phyloP scores from a whole-genome alignment of 148 eudicot genomes.

The Suaeda aralocaspica region DNA sequence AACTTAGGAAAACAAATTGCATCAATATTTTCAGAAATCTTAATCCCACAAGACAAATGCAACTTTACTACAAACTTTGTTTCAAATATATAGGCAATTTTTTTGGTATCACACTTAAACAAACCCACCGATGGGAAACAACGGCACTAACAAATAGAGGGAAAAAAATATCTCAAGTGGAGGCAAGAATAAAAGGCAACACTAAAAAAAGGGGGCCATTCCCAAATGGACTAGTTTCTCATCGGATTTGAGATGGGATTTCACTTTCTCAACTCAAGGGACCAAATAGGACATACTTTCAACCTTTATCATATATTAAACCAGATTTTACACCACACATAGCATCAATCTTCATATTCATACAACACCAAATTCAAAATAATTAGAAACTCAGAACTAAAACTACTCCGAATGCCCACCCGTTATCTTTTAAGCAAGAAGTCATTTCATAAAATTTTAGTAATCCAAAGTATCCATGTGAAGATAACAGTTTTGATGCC shows the following conservation, averaged over 20 bases:
- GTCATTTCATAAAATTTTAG: neutral
- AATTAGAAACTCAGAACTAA: conserved; percentile 1
- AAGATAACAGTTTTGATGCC: no score
- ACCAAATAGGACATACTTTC: neutral
- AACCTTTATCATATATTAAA: neutral
- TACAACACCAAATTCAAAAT: neutral
- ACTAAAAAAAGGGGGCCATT: neutral
- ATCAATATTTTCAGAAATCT: no score
- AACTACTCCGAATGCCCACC: neutral
- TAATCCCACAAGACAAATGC: no score
- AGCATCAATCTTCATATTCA: neutral
- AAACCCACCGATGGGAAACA: no score
- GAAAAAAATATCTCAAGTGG: no score
- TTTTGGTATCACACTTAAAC: no score
- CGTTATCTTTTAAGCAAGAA: conserved; percentile 4
- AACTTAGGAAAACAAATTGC: no score
- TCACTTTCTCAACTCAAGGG: neutral
- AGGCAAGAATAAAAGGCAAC: neutral
- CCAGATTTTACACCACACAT: neutral
- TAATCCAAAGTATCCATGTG: neutral
- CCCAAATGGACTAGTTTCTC: neutral
- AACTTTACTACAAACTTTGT: no score
- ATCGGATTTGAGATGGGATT: no score
- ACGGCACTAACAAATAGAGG: no score
- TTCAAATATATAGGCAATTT: no score